Evolutionary conservation across 805 yeast genomes (phyloP).

Genomic region (Scheffersomyces ergatensis): DNA sequence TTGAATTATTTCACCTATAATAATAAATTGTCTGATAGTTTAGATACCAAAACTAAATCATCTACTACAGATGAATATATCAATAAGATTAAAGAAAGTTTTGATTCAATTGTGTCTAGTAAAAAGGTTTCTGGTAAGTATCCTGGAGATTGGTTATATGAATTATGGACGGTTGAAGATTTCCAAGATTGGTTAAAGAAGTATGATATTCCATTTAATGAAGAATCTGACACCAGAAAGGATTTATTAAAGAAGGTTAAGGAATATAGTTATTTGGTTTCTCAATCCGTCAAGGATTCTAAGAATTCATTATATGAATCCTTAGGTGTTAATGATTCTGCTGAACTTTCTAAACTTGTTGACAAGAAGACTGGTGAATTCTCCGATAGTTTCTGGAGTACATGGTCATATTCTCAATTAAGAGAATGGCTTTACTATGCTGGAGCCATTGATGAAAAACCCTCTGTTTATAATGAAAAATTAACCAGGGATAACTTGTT

Average conservation of each 20-base stretch:
- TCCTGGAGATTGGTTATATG: slow-evolving; percentile 52
- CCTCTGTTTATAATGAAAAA: slow-evolving; percentile 33
- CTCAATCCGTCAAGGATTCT: slow-evolving; percentile 23
- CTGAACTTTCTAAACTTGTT: slow-evolving; percentile 23
- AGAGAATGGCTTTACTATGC: slow-evolving; percentile 52
- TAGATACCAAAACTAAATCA: slow-evolving; percentile 25
- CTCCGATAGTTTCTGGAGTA: slow-evolving; percentile 44
- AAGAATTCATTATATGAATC: slow-evolving; percentile 40
- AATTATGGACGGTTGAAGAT: slow-evolving; percentile 50
- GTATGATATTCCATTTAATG: slow-evolving; percentile 32
- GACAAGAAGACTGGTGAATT: slow-evolving; percentile 38
- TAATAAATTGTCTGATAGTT: slow-evolving; percentile 11
- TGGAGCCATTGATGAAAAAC: slow-evolving; percentile 18
- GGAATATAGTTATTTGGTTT: slow-evolving; percentile 43
- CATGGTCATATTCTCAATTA: slow-evolving; percentile 55
- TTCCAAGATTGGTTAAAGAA: slow-evolving; percentile 49
- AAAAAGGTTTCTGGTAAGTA: slow-evolving; percentile 41
- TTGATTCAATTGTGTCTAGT: slow-evolving; percentile 33
- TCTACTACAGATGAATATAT: slow-evolving; percentile 33
- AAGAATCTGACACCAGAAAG: slow-evolving; percentile 38
- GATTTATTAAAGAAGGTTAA: slow-evolving; percentile 46
- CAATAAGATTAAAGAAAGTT: slow-evolving; percentile 39
- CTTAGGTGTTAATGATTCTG: slow-evolving; percentile 22
- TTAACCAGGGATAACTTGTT: slow-evolving; percentile 34
- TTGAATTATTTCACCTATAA: slow-evolving; percentile 20